These are phyloP conservation scores for Geotrichum phurueaensis DNA, from an alignment of 1,139 yeast species.

Conservation along the genomic window DNA sequence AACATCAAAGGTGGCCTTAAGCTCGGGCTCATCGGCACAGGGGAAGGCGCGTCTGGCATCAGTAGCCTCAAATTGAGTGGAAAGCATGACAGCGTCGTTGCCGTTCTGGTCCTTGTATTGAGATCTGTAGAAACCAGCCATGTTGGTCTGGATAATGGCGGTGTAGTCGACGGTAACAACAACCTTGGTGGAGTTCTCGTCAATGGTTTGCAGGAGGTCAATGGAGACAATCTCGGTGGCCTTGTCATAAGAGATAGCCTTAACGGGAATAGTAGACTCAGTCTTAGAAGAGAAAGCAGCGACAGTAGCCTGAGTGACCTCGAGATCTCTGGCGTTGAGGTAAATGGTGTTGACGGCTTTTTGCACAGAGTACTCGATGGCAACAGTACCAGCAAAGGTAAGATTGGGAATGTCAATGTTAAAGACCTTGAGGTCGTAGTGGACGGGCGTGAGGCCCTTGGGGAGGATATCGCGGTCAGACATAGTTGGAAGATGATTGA, in stretches of 20 bases:
- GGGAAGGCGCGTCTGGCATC: conserved; percentile 92
- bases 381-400: conserved; percentile 48
- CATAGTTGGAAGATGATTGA: background rate
- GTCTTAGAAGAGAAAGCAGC: conserved; percentile 24
- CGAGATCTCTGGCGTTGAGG: conserved; percentile 31
- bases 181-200: conserved; percentile 26
- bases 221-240: conserved; percentile 35
- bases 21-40: conserved; percentile 80
- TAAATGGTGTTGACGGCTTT: conserved; percentile 31
- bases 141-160: conserved; percentile 53
- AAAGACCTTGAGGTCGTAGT: conserved; percentile 38
- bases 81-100: conserved; percentile 58
- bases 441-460: conserved; percentile 47
- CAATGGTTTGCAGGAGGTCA: conserved; percentile 26
- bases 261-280: conserved; percentile 23
- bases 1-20: conserved; percentile 72
- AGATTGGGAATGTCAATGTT: conserved; percentile 44
- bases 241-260: conserved; percentile 24
- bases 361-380: conserved; percentile 44
- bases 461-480: conserved; percentile 52
- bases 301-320: conserved; percentile 21
- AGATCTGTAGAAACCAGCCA: conserved; percentile 86
- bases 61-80: conserved; percentile 86
- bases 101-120: conserved; percentile 52
- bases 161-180: conserved; percentile 39